Percentiles rank a stretch among this genome's conserved stretches.
Conservation (phyloP, 2,329 filamentous ascomycete genomes). For the Knufia petricola region DNA sequence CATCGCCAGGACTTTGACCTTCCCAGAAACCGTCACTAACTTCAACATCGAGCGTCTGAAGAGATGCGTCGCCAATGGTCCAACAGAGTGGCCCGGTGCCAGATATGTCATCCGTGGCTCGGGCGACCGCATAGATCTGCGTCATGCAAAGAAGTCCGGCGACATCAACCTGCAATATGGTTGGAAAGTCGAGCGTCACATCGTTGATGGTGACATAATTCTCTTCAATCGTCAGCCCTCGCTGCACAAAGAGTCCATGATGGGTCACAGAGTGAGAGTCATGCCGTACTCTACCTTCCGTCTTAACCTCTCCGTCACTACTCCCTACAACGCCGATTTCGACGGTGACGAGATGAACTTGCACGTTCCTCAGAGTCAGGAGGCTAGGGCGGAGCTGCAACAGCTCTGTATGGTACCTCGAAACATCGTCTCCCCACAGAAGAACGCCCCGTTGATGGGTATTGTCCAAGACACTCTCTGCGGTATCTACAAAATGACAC, state of each 20-base stretch:
- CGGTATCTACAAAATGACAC: constrained; percentile 92
- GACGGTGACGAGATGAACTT: constrained; percentile 99
- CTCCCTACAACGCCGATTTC: constrained; percentile 99
- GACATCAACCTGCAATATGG: constrained; percentile 86
- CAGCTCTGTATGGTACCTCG: constrained; percentile 95
- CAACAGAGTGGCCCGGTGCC: constrained; percentile 88
- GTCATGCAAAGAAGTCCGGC: constrained; percentile 80
- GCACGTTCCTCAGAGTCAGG: constrained; percentile 95
- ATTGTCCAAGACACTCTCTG: constrained; percentile 97
- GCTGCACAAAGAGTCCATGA: constrained; percentile 99
- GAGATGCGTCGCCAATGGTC: constrained; percentile 81
- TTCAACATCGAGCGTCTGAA: constrained; percentile 96
- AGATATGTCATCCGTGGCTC: constrained; percentile 93
- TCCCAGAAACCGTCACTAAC: constrained; percentile 91
- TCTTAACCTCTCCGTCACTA: constrained; percentile 92
- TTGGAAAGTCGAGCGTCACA: constrained; percentile 96
- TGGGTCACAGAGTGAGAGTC: constrained; percentile 93
- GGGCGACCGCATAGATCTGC: constrained; percentile 86
- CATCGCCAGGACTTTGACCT: constrained; percentile 87
- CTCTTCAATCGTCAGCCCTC: constrained; percentile 99
- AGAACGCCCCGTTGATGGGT: constrained; percentile 96
- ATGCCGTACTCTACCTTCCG: constrained; percentile 99
- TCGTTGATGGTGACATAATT: constrained; percentile 93
- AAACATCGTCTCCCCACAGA: constrained; percentile 96
- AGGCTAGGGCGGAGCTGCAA: constrained; percentile 87